Conservation (phyloP, 129 eudicot genomes). For the Smallanthus sonchifolius region DNA sequence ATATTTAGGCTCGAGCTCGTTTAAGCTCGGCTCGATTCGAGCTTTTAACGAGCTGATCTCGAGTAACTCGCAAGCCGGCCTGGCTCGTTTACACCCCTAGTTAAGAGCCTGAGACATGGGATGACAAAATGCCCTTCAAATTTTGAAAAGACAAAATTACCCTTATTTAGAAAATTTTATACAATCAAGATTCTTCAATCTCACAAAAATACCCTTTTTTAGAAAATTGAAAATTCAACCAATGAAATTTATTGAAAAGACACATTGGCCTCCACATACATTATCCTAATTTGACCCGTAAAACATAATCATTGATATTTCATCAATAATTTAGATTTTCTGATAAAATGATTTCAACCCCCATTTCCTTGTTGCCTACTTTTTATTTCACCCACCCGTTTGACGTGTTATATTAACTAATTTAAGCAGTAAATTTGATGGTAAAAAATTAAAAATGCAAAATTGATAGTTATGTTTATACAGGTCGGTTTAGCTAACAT, state of each 20-base stretch:
- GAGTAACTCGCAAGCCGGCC: no score
- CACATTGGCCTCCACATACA: not conserved
- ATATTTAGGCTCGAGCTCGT: no score
- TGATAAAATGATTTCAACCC: not conserved
- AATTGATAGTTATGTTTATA: not conserved
- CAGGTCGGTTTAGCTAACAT: conserved; percentile 86
- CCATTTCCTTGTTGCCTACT: not conserved
- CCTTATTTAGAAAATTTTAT: no score
- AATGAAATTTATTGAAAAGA: not conserved
- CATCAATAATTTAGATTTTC: not conserved
- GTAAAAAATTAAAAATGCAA: not conserved
- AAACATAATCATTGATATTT: not conserved
- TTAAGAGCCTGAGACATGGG: no score
- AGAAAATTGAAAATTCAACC: not conserved
- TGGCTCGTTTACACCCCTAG: no score
- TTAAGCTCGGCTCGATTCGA: no score
- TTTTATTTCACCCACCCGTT: not conserved
- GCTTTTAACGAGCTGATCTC: no score
- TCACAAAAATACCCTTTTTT: not conserved
- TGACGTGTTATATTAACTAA: not conserved
- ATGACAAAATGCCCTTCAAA: no score
- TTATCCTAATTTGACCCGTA: not conserved
- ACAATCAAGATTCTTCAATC: not conserved
- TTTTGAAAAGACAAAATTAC: no score
- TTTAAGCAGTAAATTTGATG: not conserved